Conservation (phyloP, 805 yeast species). For the Spathaspora boniae region DNA sequence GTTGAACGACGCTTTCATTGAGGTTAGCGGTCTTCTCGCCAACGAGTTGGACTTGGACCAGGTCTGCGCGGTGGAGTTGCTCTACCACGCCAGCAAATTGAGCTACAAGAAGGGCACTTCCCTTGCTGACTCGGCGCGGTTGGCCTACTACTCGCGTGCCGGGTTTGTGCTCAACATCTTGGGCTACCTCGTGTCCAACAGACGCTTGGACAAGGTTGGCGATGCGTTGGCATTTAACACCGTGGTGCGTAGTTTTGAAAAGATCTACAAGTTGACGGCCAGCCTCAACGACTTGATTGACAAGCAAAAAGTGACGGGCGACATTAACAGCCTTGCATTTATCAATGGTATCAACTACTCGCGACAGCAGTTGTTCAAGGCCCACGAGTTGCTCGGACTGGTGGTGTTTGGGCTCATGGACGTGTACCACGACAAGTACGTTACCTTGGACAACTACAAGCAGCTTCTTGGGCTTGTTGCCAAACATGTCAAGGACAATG, state of each 20-base stretch:
- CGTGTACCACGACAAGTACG: constrained; percentile 29
- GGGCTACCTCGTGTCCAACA: constrained; percentile 24
- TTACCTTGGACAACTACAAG: constrained; percentile 29
- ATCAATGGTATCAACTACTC: constrained; percentile 47
- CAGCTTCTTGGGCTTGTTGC: constrained; percentile 43
- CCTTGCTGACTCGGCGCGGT: constrained; percentile 59
- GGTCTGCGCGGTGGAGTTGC: constrained; percentile 64
- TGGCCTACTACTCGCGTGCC: constrained; percentile 64
- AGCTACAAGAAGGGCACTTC: constrained; percentile 44
- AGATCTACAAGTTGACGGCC: constrained; percentile 54
- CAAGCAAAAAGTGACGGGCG: constrained; percentile 48
- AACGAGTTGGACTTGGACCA: constrained; percentile 61
- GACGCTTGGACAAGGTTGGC: constrained; percentile 20
- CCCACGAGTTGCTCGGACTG: constrained; percentile 72
- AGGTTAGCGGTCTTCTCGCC: constrained; percentile 58
- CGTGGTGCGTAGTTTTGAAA: constrained; percentile 52
- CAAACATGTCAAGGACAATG: constrained; percentile 51
- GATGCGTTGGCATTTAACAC: constrained; percentile 17
- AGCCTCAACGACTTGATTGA: constrained; percentile 49
- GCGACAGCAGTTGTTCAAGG: constrained; percentile 57
- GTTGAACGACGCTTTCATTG: constrained; percentile 63
- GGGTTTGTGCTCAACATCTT: constrained; percentile 71
- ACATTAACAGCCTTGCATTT: constrained; percentile 42
- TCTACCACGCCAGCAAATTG: constrained; percentile 44
- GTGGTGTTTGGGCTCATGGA: constrained; percentile 52